Percentiles rank a stretch among this genome's conserved stretches.
phyloP scores from a whole-genome alignment of 345 rosid species.

The Theobroma cacao region DNA sequence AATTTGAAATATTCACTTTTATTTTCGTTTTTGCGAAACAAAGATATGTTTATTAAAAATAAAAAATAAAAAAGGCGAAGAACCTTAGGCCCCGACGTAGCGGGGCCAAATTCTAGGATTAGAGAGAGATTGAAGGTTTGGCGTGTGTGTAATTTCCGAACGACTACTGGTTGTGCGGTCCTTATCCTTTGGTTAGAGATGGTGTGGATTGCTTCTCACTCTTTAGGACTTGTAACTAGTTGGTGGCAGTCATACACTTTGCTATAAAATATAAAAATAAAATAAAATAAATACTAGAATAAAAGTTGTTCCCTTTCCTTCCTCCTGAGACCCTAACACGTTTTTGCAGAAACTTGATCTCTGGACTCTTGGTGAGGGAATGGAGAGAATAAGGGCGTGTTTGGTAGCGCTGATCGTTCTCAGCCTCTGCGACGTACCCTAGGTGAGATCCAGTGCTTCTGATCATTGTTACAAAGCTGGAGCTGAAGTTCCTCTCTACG shows the following conservation, averaged over 20 bases:
- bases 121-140: too few relatives aligned
- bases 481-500: conserved; percentile 33
- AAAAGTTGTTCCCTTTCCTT: not conserved
- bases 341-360: not conserved
- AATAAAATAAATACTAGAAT: not conserved
- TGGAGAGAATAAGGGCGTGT: conserved; percentile 18
- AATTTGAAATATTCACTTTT: too few relatives aligned
- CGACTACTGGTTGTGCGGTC: too few relatives aligned
- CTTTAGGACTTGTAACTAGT: not conserved
- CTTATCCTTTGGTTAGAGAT: too few relatives aligned
- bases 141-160: too few relatives aligned
- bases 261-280: not conserved
- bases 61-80: too few relatives aligned
- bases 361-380: not conserved
- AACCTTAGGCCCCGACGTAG: too few relatives aligned
- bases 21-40: too few relatives aligned
- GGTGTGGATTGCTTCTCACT: too few relatives aligned
- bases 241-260: too few relatives aligned
- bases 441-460: conserved; percentile 32
- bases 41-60: too few relatives aligned
- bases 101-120: too few relatives aligned
- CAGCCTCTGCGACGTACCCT: not conserved
- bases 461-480: conserved; percentile 35
- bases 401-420: not conserved
- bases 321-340: not conserved